Conservation (phyloP, 1,284 basidiomycete genomes). For the Ustilago esculenta region DNA sequence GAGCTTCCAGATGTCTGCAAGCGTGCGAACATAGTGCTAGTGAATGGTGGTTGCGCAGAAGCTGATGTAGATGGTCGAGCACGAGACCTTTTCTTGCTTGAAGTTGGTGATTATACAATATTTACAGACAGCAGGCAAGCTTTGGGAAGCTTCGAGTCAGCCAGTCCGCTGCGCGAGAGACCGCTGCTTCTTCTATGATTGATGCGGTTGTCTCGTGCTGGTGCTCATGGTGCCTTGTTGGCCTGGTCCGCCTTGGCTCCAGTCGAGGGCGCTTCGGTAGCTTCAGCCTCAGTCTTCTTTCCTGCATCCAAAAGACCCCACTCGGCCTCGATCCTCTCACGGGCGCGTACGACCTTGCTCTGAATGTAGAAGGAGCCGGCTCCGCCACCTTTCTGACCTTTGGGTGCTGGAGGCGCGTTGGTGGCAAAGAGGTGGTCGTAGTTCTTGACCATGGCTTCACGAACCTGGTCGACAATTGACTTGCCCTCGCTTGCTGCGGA, state of each 20-base stretch:
- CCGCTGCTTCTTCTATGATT: slow-evolving; percentile 4
- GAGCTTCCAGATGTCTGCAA: not conserved
- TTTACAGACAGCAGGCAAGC: slow-evolving; percentile 21
- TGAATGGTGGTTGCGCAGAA: slow-evolving; percentile 22
- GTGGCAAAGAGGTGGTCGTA: slow-evolving; percentile 94
- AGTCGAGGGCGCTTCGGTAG: slow-evolving; percentile 7
- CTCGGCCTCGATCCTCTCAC: slow-evolving; percentile 93
- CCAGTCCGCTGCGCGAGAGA: not conserved
- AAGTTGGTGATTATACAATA: slow-evolving; percentile 26
- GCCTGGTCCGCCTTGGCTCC: slow-evolving; percentile 18
- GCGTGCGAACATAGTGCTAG: slow-evolving; percentile 1
- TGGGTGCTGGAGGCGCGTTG: slow-evolving; percentile 71
- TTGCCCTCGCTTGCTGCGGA: slow-evolving; percentile 32
- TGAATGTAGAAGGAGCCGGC: slow-evolving; percentile 77
- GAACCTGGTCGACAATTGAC: slow-evolving; percentile 45
- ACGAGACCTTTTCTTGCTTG: not conserved
- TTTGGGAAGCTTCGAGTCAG: too few relatives aligned
- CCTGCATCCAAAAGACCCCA: slow-evolving; percentile 52
- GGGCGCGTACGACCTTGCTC: slow-evolving; percentile 92
- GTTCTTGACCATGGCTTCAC: slow-evolving; percentile 70
- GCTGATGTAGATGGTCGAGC: not conserved
- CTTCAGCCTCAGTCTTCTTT: slow-evolving; percentile 29
- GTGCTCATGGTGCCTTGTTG: slow-evolving; percentile 21
- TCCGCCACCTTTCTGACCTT: slow-evolving; percentile 63
- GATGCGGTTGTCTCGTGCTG: not conserved